phyloP scores from a whole-genome alignment of 306 rosid genomes.

The Fagus crenata region DNA sequence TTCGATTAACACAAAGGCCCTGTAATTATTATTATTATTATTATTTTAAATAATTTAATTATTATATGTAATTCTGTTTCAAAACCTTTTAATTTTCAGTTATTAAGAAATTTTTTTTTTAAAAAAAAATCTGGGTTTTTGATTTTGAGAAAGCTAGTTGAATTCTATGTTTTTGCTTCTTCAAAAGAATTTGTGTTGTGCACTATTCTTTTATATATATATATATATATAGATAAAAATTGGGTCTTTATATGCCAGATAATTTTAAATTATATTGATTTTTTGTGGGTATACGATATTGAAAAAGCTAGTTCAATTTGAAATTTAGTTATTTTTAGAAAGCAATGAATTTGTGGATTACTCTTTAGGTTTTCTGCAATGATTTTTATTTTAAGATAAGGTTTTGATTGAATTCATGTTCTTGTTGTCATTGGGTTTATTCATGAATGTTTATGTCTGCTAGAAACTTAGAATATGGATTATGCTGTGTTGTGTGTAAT shows the following conservation, averaged over 20 bases:
- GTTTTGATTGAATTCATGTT: background rate
- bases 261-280: background rate
- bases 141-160: background rate
- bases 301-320: slow-evolving; percentile 5
- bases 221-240: background rate
- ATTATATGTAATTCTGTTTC: background rate
- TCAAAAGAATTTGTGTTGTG: background rate
- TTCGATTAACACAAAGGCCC: background rate
- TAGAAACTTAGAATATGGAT: slow-evolving; percentile 10
- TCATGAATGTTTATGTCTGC: slow-evolving; percentile 15
- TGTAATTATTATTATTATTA: background rate
- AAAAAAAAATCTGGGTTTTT: background rate
- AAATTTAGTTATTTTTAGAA: slow-evolving; percentile 6
- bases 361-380: too few relatives aligned
- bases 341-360: too few relatives aligned
- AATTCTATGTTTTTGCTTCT: background rate
- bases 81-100: background rate
- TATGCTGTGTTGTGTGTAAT: background rate
- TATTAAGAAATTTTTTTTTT: slow-evolving; percentile 3
- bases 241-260: background rate
- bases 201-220: background rate
- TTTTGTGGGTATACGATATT: slow-evolving; percentile 7
- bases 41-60: background rate
- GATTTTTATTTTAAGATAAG: background rate
- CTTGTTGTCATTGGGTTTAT: slow-evolving; percentile 12